phyloP scores from a whole-genome alignment of 352 stramenopile genomes.

The Phytophthora citricola region DNA sequence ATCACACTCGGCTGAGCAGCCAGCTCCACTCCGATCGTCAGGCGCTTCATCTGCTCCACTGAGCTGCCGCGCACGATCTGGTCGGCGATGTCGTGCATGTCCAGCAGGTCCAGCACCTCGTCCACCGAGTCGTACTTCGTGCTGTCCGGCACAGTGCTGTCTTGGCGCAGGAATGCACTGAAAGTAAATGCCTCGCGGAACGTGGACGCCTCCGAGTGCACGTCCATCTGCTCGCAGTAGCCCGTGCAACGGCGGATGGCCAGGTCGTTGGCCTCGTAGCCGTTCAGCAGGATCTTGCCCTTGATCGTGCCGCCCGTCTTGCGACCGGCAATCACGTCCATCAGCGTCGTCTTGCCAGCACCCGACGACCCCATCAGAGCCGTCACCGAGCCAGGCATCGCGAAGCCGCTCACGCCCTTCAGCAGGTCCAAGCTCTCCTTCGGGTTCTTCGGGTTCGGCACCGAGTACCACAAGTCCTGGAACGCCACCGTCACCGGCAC shows the following conservation, averaged over 20 bases:
- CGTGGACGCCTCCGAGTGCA: constrained; percentile 87
- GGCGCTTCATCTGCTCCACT: constrained; percentile 46
- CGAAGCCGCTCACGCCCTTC: constrained; percentile 50
- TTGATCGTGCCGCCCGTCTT: constrained; percentile 65
- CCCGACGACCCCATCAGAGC: constrained; percentile 87
- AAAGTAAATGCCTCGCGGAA: constrained; percentile 90
- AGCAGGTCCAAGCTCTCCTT: constrained; percentile 69
- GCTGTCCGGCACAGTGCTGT: constrained; percentile 28
- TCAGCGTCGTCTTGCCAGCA: constrained; percentile 87
- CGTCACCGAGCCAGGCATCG: constrained; percentile 70
- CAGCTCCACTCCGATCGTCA: constrained; percentile 73
- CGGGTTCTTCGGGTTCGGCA: constrained; percentile 45
- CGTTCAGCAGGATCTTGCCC: constrained; percentile 61
- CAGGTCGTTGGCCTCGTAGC: constrained; percentile 47
- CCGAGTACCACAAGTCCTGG: constrained; percentile 53
- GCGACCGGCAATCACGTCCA: constrained; percentile 92
- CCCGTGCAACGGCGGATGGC: constrained; percentile 56
- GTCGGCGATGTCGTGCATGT: constrained; percentile 45
- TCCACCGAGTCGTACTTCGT: constrained; percentile 46
- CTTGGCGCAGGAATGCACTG: constrained; percentile 76
- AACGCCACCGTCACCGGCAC: constrained; percentile 48
- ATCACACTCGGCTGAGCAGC: constrained; percentile 79
- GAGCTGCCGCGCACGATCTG: constrained; percentile 44
- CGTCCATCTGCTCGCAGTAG: constrained; percentile 88
- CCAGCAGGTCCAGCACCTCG: constrained; percentile 41